These are phyloP conservation scores for Pascua guehoae DNA, from an alignment of 1,284 basidiomycete species.

Conservation along the genomic window DNA sequence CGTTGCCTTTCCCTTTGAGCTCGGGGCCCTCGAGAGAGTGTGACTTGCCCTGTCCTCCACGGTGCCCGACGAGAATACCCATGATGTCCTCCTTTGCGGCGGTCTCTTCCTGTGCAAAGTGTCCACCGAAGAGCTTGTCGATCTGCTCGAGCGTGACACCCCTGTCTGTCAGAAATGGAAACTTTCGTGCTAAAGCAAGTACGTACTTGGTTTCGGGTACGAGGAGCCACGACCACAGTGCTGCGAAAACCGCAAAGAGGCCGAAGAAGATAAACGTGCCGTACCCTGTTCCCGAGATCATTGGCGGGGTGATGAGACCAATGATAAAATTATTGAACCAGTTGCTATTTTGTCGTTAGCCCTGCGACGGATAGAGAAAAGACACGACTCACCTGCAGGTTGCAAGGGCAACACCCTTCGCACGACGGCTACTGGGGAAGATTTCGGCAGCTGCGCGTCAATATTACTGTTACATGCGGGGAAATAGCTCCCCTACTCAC, in stretches of 20 bases:
- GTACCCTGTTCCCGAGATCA: constrained; percentile 21
- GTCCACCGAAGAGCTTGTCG: constrained; percentile 14
- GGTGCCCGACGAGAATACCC: not conserved
- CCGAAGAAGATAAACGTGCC: constrained; percentile 36
- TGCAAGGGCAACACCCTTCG: constrained; percentile 37
- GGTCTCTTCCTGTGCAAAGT: constrained; percentile 9
- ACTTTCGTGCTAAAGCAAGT: not conserved
- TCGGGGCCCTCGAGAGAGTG: not conserved
- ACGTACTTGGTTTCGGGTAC: constrained; percentile 27
- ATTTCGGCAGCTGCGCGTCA: constrained; percentile 25
- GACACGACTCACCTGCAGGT: constrained; percentile 9
- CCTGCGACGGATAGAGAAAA: no score
- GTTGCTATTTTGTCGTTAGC: not conserved
- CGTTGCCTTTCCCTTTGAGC: not conserved
- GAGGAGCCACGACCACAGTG: constrained; percentile 21
- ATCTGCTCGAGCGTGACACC: constrained; percentile 16
- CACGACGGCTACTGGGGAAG: constrained; percentile 24
- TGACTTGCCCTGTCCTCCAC: not conserved
- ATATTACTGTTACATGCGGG: constrained; percentile 16
- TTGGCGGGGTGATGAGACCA: constrained; percentile 32
- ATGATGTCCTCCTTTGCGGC: constrained; percentile 5
- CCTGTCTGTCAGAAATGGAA: not conserved
- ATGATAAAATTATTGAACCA: constrained; percentile 74
- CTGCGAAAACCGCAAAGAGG: constrained; percentile 13
- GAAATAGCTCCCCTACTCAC: no score